Base-by-base conservation (phyloP, 768 basidiomycete species). In the Russula earlei region DNA sequence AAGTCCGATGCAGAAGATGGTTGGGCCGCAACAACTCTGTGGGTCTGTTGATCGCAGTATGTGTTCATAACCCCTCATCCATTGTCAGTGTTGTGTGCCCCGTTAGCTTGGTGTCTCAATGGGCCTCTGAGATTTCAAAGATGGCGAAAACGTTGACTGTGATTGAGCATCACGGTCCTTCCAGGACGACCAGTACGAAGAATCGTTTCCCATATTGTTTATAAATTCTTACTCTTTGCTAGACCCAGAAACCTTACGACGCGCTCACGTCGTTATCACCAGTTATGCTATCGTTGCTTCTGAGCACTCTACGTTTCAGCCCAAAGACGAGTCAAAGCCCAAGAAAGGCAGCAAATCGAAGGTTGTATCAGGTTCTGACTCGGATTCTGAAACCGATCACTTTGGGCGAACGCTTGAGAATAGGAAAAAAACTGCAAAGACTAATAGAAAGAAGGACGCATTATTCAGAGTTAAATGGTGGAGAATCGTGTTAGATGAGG, bases 401-500 rank as follows among this genome's bases (percentile, higher is more conserved):
- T 76, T 81, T 49, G 75, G 77, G 0, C 71, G 73, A 19, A 72
- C 71, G 4, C 65, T 77, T 20, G 70, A 68, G 22, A 73, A 69
- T 46, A 75, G 75, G 36, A 75, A 74, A 54, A 81, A 75, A 65
- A 61, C 66, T 1, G 71, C 75, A 33, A 63, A 66, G 11, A 67
- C 65, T 45, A 69, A 71, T 4, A 69, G 69, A 40, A 82, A 80
- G 68, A 64, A 79, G 59, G 76, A 79, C 62, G 84, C 85, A 0
- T 63, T 99, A 20, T 96, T 88, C 63, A 76, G 77, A 17, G 76
- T 90, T 24, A 83, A 83, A 62, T 97, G 90, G 86, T 86, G 81
- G 71, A 77, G 91, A 11, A 75, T 95, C 46, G 86, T 97, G 25
- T 78, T 97, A 89, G 93, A 96, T 65, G 92, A 96, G 65, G 93